Base-by-base conservation (phyloP, 2,329 filamentous ascomycete species). In the Alternaria longipes region DNA sequence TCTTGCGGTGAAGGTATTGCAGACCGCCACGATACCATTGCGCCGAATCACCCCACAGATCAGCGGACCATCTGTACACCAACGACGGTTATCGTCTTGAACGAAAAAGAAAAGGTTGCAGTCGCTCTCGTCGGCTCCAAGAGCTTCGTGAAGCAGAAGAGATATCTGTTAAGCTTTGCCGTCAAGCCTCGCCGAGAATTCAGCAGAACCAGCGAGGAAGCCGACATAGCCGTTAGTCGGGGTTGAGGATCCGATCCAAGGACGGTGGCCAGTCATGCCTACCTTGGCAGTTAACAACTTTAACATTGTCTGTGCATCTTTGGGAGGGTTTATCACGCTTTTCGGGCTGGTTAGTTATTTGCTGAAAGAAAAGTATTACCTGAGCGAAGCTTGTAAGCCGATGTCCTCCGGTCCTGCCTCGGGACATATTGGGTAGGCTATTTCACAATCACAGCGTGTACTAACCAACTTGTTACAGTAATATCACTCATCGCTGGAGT, bases 311-410 rank as follows among this genome's bases (percentile, higher is more conserved):
- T 89, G 92, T 74, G 90, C 91, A 54, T 86, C 92, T 8, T 80
- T 97, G 12, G 94, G 94, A 14, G 94, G 92, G 2, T 97, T 96
- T 81, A 89, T 97, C 63, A 93, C 92, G 0, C 69, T 96, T n/a
- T 97, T 97, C 73, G 93, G 93, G 4, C 82, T 97, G 44, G 92
- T 97, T 0, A 97, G 93, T 1, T 97, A 93, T 74, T 85, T 97
- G 18, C 85, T 92, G 74, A 97, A 97, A 75, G 94, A 97, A 81
- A 90, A 89, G 59, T 94, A 92, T 75, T 97, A 97, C 76, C 85
- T 97, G 1, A 97, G 93, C 1, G 94, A 97, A 85, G 92, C 94
- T 54, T 83, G 92, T 94, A 83, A 77, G 91, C 87, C 32, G 30
- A 32, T 18, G 18, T n/a, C 1, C 11, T 16, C 3, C 8, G 9